Evolutionary conservation across 2,329 filamentous ascomycete species (phyloP).

Genomic region (Pseudonectria buxi): DNA sequence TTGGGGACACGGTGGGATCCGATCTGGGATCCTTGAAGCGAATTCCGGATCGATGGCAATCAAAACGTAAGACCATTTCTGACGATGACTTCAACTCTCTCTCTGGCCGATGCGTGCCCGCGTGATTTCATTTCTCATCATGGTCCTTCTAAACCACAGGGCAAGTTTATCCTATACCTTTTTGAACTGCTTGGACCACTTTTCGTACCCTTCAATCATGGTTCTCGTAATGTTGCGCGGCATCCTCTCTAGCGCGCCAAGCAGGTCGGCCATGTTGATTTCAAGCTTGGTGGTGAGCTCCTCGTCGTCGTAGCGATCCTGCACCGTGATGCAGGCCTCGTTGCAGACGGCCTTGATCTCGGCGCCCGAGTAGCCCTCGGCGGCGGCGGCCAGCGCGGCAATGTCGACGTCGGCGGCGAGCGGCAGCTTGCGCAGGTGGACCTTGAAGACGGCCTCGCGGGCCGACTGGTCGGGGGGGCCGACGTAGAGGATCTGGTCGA

Average conservation of each 20-base stretch:
- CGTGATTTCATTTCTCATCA: slow-evolving; percentile 2
- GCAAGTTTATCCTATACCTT: slow-evolving; percentile 8
- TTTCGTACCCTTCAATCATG: slow-evolving; percentile 53
- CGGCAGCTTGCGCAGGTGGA: slow-evolving; percentile 56
- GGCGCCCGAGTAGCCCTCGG: slow-evolving; percentile 78
- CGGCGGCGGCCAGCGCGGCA: slow-evolving; percentile 51
- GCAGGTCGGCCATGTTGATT: slow-evolving; percentile 37
- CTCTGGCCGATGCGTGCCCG: background rate
- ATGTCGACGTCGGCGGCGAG: slow-evolving; percentile 60
- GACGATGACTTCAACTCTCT: background rate
- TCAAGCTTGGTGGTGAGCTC: slow-evolving; percentile 24
- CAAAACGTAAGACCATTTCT: slow-evolving; percentile 1
- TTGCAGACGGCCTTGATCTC: slow-evolving; percentile 59
- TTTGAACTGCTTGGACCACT: slow-evolving; percentile 42
- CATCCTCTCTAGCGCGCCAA: slow-evolving; percentile 37
- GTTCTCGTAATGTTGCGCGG: slow-evolving; percentile 52
- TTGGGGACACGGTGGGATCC: no score
- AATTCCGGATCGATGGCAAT: no score
- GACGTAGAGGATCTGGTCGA: slow-evolving; percentile 81
- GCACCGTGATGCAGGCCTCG: slow-evolving; percentile 36
- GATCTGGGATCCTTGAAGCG: no score
- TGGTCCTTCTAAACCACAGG: slow-evolving; percentile 3
- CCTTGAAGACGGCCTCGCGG: slow-evolving; percentile 67
- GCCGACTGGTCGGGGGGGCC: slow-evolving; percentile 69
- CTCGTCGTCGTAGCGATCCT: slow-evolving; percentile 28